Evolutionary conservation across 164 flowering plant species (phyloP), one percentile per base, ranked within the genome.

Genomic region (Santalum album): DNA sequence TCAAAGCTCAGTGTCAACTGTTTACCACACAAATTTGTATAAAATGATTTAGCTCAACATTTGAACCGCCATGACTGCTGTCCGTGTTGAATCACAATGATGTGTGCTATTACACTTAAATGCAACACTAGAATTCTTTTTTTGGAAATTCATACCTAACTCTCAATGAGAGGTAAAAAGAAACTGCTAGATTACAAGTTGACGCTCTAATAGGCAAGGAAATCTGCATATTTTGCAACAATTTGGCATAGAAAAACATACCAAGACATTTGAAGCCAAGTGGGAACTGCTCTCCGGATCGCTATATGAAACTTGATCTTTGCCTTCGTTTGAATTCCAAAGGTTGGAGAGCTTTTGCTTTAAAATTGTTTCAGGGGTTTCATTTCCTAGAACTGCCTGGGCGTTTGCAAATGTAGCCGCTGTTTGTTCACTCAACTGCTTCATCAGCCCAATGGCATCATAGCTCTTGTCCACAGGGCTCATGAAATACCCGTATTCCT

Each of bases 381-480:
- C 87, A 76, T 66, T 66, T 55, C 90, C 87, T 65, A 90, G 54
- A 60, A 94, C 78, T 72, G 83, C 87, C 26, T 39, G 23, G 25
- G 16, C 25, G 25, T 52, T 53, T 12, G 25, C 52, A 25, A 49
- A 58, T 11, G 57, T 49, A 51, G 34, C 38, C 17, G 53, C 53
- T 2, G 53, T 50, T 2, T 50, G 53, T 22, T 50, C 53, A 50
- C 53, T 50, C 10, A 50, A 29, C 36, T 50, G 53, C 16, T 26
- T 50, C 53, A 50, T 50, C 53, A 50, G 14, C 35, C 53, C 53
- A 26, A 50, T 50, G 11, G 53, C 53, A 50, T 50, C 53, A 12
- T 50, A 50, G 35, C 53, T 50, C 36, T 18, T 50, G 15, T 16
- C 19, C 35, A 34, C 53, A 16, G 53, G 53, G 22, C 53, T 50